Evolutionary conservation across 495 filamentous ascomycete genomes (phyloP).

Genomic region (Aspergillus coremiiformis): DNA sequence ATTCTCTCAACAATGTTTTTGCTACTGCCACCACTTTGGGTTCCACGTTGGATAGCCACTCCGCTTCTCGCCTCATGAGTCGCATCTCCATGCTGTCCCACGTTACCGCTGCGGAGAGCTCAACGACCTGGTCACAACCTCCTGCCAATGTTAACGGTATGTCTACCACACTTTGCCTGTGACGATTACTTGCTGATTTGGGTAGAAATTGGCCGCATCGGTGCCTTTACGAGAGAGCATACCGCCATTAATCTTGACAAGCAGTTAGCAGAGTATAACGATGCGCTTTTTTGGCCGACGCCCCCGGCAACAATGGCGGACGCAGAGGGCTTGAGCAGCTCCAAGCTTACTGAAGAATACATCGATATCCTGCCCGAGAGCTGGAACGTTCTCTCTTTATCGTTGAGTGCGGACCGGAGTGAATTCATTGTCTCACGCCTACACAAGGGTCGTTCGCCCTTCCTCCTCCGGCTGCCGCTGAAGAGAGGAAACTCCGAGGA

Average conservation of each 20-base stretch:
- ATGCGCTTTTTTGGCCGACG: slow-evolving; percentile 35
- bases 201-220: slow-evolving; percentile 39
- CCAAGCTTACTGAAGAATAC: slow-evolving; percentile 34
- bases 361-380: slow-evolving; percentile 61
- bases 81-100: slow-evolving; percentile 42
- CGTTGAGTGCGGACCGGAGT: slow-evolving; percentile 66
- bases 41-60: slow-evolving; percentile 40
- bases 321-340: slow-evolving; percentile 21
- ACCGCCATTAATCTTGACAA: slow-evolving; percentile 40
- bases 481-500: slow-evolving; percentile 74
- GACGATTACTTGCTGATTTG: slow-evolving; percentile 7
- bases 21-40: slow-evolving; percentile 33
- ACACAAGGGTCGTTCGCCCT: slow-evolving; percentile 63
- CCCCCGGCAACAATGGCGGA: slow-evolving; percentile 13
- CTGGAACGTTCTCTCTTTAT: slow-evolving; percentile 84
- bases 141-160: slow-evolving; percentile 41
- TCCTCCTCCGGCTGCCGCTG: slow-evolving; percentile 78
- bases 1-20: slow-evolving; percentile 32
- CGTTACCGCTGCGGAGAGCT: slow-evolving; percentile 27
- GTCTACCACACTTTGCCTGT: background rate
- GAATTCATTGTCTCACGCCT: slow-evolving; percentile 81
- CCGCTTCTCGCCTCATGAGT: slow-evolving; percentile 39
- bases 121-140: slow-evolving; percentile 27
- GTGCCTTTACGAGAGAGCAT: slow-evolving; percentile 38
- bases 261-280: slow-evolving; percentile 32